Conservation (phyloP, 306 rosid genomes). For the Vachellia collinsii region DNA sequence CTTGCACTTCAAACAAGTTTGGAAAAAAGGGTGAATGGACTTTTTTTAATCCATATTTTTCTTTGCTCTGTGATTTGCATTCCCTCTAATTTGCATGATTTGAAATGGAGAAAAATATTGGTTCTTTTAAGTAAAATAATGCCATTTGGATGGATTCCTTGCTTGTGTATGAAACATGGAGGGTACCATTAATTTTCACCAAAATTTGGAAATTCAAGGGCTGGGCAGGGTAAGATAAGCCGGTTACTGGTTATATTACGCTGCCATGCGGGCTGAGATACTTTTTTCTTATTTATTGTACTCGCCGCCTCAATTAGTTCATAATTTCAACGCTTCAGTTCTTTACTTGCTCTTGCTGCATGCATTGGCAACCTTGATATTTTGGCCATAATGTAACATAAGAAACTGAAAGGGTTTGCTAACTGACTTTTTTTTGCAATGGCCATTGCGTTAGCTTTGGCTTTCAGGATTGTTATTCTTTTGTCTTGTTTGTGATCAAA, state of each 20-base stretch:
- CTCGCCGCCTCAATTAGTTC: neutral
- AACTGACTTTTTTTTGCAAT: slow-evolving; percentile 18
- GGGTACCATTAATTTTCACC: neutral
- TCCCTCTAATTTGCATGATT: neutral
- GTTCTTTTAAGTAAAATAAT: slow-evolving; percentile 6
- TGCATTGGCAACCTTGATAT: slow-evolving; percentile 10
- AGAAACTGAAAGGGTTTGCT: slow-evolving; percentile 26
- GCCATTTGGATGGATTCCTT: neutral
- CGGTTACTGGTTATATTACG: neutral
- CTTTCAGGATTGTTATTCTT: slow-evolving; percentile 18
- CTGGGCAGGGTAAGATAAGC: neutral
- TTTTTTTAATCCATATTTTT: neutral
- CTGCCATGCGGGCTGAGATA: neutral
- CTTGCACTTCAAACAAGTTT: neutral
- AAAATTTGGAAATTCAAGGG: slow-evolving; percentile 4
- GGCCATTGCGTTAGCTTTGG: slow-evolving; percentile 17
- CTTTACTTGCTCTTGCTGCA: neutral
- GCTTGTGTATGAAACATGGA: neutral
- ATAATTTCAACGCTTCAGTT: neutral
- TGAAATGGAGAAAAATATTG: neutral
- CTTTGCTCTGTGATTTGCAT: neutral
- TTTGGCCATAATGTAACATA: neutral
- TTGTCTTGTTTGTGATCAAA: slow-evolving; percentile 23
- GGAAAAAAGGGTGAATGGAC: neutral
- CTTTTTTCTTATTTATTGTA: neutral